A percentile compares a stretch with the other conserved stretches of the same genome.
These are phyloP conservation scores for Arthroderma sp. DNA, from an alignment of 2,329 filamentous ascomycete genomes.

Conservation along the genomic window DNA sequence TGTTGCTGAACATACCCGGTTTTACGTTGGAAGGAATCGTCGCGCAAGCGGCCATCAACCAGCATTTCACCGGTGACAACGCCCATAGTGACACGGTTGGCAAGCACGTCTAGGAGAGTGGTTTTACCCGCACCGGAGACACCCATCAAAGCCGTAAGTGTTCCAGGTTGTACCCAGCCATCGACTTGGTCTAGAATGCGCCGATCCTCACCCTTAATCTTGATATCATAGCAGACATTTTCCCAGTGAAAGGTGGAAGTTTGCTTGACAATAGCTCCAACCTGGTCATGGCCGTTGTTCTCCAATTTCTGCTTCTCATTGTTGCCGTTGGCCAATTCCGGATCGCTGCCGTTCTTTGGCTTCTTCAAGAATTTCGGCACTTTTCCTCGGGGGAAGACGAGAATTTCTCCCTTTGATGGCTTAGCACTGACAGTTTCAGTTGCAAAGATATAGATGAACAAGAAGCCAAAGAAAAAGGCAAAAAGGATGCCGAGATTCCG, in stretches of 20 bases:
- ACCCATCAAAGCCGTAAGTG: constrained; percentile 77
- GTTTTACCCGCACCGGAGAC: constrained; percentile 91
- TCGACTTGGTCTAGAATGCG: constrained; percentile 75
- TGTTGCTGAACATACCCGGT: constrained; percentile 71
- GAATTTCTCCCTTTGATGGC: constrained; percentile 63
- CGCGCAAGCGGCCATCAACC: constrained; percentile 61
- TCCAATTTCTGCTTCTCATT: constrained; percentile 16
- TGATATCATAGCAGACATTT: constrained; percentile 69
- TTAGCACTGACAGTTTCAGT: constrained; percentile 49
- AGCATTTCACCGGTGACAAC: constrained; percentile 78
- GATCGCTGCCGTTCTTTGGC: constrained; percentile 7
- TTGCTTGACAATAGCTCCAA: constrained; percentile 10
- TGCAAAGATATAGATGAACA: constrained; percentile 17
- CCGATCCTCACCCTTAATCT: constrained; percentile 62
- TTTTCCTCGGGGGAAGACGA: constrained; percentile 61
- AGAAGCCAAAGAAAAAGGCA: constrained; percentile 40
- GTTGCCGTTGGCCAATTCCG: constrained; percentile 1
- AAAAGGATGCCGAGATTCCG: constrained; percentile 58
- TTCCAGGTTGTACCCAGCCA: constrained; percentile 89
- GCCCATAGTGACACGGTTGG: constrained; percentile 76
- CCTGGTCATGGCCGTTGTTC: constrained; percentile 20
- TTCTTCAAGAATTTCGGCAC: constrained; percentile 9
- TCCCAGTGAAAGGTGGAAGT: constrained; percentile 71
- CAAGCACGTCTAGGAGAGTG: constrained; percentile 73
- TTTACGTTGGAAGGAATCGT: constrained; percentile 67